phyloP scores from a whole-genome alignment of 805 yeast genomes.

The Kodamaea kaohsiungensis region DNA sequence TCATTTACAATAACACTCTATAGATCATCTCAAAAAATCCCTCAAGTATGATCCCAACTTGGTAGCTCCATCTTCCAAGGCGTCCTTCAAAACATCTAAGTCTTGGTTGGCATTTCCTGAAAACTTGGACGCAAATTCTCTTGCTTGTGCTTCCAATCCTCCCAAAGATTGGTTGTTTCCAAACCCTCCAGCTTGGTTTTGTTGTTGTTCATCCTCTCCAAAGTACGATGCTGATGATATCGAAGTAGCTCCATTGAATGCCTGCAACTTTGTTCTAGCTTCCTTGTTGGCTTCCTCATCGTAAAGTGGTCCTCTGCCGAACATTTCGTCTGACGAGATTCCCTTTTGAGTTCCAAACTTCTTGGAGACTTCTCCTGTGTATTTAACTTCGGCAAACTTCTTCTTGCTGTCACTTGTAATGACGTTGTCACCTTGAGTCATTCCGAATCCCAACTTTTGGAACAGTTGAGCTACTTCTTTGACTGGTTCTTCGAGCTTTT shows the following conservation, averaged over 20 bases:
- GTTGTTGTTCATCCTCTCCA: conserved; percentile 69
- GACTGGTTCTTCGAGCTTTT: conserved; percentile 17
- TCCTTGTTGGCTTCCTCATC: conserved; percentile 78
- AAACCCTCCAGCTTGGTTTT: conserved; percentile 16
- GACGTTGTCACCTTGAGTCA: conserved; percentile 66
- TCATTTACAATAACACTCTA: not conserved
- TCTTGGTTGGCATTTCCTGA: conserved; percentile 85
- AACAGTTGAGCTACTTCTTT: conserved; percentile 64
- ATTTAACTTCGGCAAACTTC: conserved; percentile 56
- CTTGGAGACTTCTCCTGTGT: conserved; percentile 71
- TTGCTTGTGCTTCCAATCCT: conserved; percentile 58
- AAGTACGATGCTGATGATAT: conserved; percentile 92
- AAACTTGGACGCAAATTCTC: conserved; percentile 67
- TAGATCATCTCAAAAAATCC: conserved; percentile 63
- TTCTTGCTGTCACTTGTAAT: conserved; percentile 38
- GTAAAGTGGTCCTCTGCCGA: conserved; percentile 79
- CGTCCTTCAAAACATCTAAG: conserved; percentile 84
- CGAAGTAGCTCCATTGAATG: conserved; percentile 82
- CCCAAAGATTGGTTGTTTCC: conserved; percentile 27
- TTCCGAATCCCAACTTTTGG: conserved; percentile 88
- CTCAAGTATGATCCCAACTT: conserved; percentile 83
- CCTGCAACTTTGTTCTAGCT: conserved; percentile 77
- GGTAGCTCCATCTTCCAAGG: conserved; percentile 90
- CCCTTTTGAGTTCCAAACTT: conserved; percentile 91
- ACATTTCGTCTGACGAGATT: conserved; percentile 92